Conservation (phyloP, 164 flowering plant species). For the Platanus orientalis region DNA sequence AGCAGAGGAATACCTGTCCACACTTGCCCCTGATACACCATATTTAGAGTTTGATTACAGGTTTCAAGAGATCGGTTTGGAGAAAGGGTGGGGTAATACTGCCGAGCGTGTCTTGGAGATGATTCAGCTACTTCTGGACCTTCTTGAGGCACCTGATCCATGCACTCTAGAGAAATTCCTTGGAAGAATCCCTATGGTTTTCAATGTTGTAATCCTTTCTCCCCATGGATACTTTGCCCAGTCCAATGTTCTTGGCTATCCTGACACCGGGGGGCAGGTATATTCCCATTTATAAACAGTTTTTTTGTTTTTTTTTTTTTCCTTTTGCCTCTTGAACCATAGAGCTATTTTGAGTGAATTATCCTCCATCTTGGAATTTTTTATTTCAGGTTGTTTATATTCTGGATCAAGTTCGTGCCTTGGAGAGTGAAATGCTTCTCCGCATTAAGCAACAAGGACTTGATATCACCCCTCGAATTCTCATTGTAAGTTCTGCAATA, state of each 20-base stretch:
- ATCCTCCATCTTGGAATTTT: background rate
- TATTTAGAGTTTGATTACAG: background rate
- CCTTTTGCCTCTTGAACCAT: no score
- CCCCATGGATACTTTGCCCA: conserved; percentile 1
- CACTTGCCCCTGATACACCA: background rate
- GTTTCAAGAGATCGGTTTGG: background rate
- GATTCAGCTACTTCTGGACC: background rate
- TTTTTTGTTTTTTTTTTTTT: no score
- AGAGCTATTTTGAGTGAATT: no score
- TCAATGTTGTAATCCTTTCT: conserved; percentile 1
- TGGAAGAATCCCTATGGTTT: background rate
- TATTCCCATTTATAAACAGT: background rate
- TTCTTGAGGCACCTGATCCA: background rate
- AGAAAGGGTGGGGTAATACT: background rate
- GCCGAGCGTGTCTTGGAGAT: background rate
- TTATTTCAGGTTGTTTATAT: conserved; percentile 82
- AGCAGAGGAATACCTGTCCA: conserved; percentile 25
- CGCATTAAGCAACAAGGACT: conserved; percentile 96
- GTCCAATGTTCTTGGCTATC: background rate
- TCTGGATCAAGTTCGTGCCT: conserved; percentile 98
- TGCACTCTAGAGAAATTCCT: background rate
- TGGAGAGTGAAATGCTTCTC: conserved; percentile 89
- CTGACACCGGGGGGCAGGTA: background rate
- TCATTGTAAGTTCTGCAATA: conserved; percentile 53
- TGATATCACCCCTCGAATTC: conserved; percentile 77